Base-by-base conservation (phyloP, 306 rosid genomes). In the Abrus precatorius region DNA sequence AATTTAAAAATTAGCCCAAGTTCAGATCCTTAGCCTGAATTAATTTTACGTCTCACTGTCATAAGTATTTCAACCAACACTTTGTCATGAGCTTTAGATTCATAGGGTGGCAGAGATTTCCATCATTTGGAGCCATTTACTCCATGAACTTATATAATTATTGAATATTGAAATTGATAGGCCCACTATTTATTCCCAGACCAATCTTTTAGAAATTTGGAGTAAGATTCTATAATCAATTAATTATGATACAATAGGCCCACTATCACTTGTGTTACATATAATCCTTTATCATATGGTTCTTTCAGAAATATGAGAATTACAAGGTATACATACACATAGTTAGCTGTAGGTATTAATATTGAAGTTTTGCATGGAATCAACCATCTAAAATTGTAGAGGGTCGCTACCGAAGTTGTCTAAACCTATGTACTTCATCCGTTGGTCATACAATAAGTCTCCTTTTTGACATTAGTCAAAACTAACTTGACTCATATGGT, bases 111-210 rank as follows among this genome's bases (percentile, higher is more conserved):
- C 72, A 61, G 20, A 14, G 69, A 43, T 43, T 54, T 67, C 69
- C 61, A 73, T 52, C 69, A 53, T 73, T 40, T n/a, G 77, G 64
- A 48, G 72, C 59, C 64, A 71, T 3, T 9, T 65, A 1, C 47
- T 29, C 64, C 20, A 27, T 12, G 5, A 79, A 61, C 56, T 62
- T 28, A 38, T 7, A 27, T 72, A 61, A 52, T 29, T 52, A 77
- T 80, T 72, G 56, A 11, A 72, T 62, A 60, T 59, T 50, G 10
- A 72, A 71, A 71, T 55, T 49, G 54, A 72, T 36, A 80, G 72
- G 72, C 7, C 78, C 82, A 67, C 49, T 41, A 10, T 77, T 77
- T 63, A 63, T 64, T 63, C 27, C 40, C 82, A 33, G 57, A 78
- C 75, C 57, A 8, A 33, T 56, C 49, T 62, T 34, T 33, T 61